Evolutionary conservation across 495 filamentous ascomycete species (phyloP), one percentile per base, ranked within the genome.

Genomic region (Aspergillus bridgeri): DNA sequence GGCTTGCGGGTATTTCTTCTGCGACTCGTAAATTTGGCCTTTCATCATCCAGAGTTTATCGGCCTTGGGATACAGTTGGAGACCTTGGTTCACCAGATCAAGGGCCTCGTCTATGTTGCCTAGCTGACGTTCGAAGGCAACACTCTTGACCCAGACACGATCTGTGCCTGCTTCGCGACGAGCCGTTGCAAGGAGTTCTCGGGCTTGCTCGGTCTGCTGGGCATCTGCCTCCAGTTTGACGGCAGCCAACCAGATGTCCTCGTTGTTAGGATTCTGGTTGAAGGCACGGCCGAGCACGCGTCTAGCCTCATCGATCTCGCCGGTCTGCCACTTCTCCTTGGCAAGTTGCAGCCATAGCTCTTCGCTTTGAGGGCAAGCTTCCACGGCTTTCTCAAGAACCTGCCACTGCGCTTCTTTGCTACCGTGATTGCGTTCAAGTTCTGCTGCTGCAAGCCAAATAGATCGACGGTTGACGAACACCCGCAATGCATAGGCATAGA

Each of bases 21-120:
- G 81, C 17, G 83, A 75, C 63, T 96, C 89, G 80, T 98, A 99
- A 59, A 98, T 90, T 63, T 99, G 94, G 4, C 95, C 94, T 74
- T 98, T 99, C 78, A 96, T 90, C 90, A 96, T 96, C 87, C 91
- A 96, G 11, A 99, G 82, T 69, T 97, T 97, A 53, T 90, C 85
- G 2, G 87, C 83, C 48, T 84, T 83, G 11, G 95, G 93, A 72
- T 94, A 98, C n/a, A 90, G 77, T 54, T 91, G 86, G 0, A 99
- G 79, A 24, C 87, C 95, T 65, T 96, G 84, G 63, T 88, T 90
- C 59, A 91, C 91, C 6, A 98, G 84, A 61, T 96, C 86, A 3
- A 99, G 79, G 0, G 93, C 89, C 0, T 85, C 86, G 38, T 94
- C 88, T 43, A 79, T 78, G 61, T 94, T 86, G 38, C 87, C 88